These are phyloP conservation scores for Celoporthe dispersa DNA, from an alignment of 2,329 filamentous ascomycete genomes.

Conservation along the genomic window DNA sequence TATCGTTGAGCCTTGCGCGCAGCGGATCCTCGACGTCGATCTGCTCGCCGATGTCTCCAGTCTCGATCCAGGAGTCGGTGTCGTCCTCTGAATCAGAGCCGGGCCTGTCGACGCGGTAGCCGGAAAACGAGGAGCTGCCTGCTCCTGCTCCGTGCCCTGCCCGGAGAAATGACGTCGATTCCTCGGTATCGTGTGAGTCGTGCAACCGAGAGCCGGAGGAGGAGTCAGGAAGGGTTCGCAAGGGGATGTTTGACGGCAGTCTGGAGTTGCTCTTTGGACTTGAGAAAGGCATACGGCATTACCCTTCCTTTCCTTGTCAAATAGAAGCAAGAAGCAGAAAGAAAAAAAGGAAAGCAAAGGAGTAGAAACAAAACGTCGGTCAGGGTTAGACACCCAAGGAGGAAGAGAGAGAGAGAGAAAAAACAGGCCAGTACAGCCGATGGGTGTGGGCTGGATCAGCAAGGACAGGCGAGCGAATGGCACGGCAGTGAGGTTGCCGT, in stretches of 20 bases:
- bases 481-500: slow-evolving; percentile 30
- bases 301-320: slow-evolving; percentile 51
- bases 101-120: slow-evolving; percentile 50
- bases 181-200: slow-evolving; percentile 43
- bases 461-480: slow-evolving; percentile 35
- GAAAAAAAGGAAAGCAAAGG: neutral
- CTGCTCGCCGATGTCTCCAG: slow-evolving; percentile 93
- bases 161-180: slow-evolving; percentile 53
- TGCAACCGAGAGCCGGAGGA: slow-evolving; percentile 38
- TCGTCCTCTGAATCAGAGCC: slow-evolving; percentile 69
- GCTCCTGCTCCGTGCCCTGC: slow-evolving; percentile 32
- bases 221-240: slow-evolving; percentile 68
- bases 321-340: slow-evolving; percentile 1
- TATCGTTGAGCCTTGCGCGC: slow-evolving; percentile 68
- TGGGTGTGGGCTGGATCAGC: slow-evolving; percentile 37
- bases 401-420: neutral
- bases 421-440: slow-evolving; percentile 15
- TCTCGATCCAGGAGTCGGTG: slow-evolving; percentile 78
- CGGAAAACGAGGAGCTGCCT: slow-evolving; percentile 50
- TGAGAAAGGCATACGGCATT: slow-evolving; percentile 71
- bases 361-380: slow-evolving; percentile 11
- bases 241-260: slow-evolving; percentile 83
- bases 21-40: slow-evolving; percentile 83
- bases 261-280: slow-evolving; percentile 57
- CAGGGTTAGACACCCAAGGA: neutral